A percentile compares a stretch with the other conserved stretches of the same genome.
phyloP scores from a whole-genome alignment of 805 yeast genomes.

The Ogataea pini region DNA sequence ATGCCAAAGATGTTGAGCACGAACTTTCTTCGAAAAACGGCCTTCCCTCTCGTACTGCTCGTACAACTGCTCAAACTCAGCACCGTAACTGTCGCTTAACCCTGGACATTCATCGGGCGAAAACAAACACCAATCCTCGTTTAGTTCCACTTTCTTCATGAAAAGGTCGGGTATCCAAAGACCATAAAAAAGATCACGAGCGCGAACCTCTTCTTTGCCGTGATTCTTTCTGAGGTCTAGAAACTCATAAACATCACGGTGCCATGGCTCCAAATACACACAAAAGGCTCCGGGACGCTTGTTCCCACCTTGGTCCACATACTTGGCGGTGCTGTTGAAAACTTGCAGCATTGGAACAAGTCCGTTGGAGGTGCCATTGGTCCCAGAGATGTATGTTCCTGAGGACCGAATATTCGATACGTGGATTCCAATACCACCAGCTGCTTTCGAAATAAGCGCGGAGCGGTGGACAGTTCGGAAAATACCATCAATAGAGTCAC shows the following conservation, averaged over 20 bases:
- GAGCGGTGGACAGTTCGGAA: slow-evolving; percentile 85
- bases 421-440: slow-evolving; percentile 95
- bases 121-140: slow-evolving; percentile 84
- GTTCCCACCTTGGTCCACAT: slow-evolving; percentile 98
- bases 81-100: slow-evolving; percentile 78
- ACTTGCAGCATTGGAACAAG: slow-evolving; percentile 95
- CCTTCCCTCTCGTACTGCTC: slow-evolving; percentile 71
- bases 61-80: slow-evolving; percentile 74
- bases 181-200: slow-evolving; percentile 91
- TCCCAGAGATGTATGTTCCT: slow-evolving; percentile 87
- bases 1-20: slow-evolving; percentile 90
- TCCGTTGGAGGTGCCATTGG: slow-evolving; percentile 92
- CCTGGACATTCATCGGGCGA: slow-evolving; percentile 92
- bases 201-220: slow-evolving; percentile 91
- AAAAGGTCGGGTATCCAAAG: slow-evolving; percentile 94
- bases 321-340: slow-evolving; percentile 92
- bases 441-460: slow-evolving; percentile 89
- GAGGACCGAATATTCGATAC: slow-evolving; percentile 82
- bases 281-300: slow-evolving; percentile 98
- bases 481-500: slow-evolving; percentile 94
- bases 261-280: slow-evolving; percentile 95
- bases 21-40: slow-evolving; percentile 60
- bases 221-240: slow-evolving; percentile 87
- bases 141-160: slow-evolving; percentile 82
- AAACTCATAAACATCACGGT: slow-evolving; percentile 84